phyloP scores from a whole-genome alignment of 2,329 filamentous ascomycete species.

The Gnomoniopsis sp. region DNA sequence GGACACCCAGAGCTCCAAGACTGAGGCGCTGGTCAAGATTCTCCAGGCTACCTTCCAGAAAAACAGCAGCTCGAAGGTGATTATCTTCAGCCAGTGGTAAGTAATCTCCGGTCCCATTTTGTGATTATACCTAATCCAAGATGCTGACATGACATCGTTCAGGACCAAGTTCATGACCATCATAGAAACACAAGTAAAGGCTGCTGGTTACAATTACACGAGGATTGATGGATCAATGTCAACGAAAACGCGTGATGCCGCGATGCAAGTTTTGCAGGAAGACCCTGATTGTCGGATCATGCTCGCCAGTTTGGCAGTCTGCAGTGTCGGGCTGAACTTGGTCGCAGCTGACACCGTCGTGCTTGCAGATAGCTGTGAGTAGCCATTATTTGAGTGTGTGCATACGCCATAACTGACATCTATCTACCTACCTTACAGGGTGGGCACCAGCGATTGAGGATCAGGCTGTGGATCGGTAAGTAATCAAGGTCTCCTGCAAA shows the following conservation, averaged over 20 bases:
- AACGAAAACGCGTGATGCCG: conserved; percentile 64
- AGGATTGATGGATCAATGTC: conserved; percentile 82
- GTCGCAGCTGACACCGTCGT: conserved; percentile 84
- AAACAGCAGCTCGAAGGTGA: conserved; percentile 57
- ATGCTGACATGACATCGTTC: not conserved
- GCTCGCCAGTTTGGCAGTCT: conserved; percentile 78
- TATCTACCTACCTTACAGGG: conserved; percentile 42
- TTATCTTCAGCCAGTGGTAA: conserved; percentile 72
- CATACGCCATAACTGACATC: not conserved
- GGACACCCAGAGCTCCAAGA: conserved; percentile 73
- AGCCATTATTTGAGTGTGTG: not conserved
- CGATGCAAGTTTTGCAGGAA: conserved; percentile 63
- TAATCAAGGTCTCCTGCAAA: too few species aligned
- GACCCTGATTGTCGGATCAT: conserved; percentile 69
- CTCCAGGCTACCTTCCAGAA: conserved; percentile 66
- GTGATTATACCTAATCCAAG: not conserved
- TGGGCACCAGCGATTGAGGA: conserved; percentile 93
- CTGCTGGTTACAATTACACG: conserved; percentile 58
- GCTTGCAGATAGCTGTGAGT: conserved; percentile 69
- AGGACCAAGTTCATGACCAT: conserved; percentile 66
- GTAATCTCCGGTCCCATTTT: not conserved
- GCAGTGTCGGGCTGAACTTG: conserved; percentile 81
- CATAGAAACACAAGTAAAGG: conserved; percentile 64
- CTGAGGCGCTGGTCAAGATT: conserved; percentile 73
- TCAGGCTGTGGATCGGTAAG: conserved; percentile 73